Percentiles rank a stretch among this genome's conserved stretches.
Evolutionary conservation across 768 basidiomycete species (phyloP).

Genomic region (Mycena rosella): DNA sequence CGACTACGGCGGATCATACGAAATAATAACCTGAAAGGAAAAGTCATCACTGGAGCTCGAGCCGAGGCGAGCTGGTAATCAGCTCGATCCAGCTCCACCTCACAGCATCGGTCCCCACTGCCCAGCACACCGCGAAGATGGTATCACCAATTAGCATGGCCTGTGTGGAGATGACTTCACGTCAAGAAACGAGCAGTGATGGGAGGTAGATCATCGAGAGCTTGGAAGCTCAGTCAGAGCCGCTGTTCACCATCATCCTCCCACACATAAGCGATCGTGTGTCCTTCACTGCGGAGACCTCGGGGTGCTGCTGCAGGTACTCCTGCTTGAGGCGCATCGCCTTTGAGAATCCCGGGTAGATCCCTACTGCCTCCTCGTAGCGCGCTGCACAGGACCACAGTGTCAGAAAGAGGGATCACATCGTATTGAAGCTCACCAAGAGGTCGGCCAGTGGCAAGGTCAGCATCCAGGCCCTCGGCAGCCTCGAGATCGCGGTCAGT

Average conservation of each 20-base stretch:
- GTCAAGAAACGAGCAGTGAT: too few relatives aligned
- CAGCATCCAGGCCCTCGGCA: slow-evolving; percentile 19
- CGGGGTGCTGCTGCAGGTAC: slow-evolving; percentile 6
- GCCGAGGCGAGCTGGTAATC: too few relatives aligned
- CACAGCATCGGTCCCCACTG: too few relatives aligned
- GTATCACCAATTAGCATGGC: too few relatives aligned
- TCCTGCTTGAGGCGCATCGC: not conserved
- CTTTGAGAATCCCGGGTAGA: slow-evolving; percentile 20
- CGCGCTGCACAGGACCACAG: not conserved
- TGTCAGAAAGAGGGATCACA: not conserved
- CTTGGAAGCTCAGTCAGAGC: slow-evolving; percentile 2
- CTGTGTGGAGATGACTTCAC: too few relatives aligned
- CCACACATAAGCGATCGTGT: not conserved
- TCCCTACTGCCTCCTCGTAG: slow-evolving; percentile 13
- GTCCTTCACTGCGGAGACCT: slow-evolving; percentile 2
- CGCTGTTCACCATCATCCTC: slow-evolving; percentile 16
- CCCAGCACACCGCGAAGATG: too few relatives aligned
- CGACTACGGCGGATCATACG: too few relatives aligned
- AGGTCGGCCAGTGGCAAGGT: slow-evolving; percentile 9
- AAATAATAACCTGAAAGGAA: too few relatives aligned
- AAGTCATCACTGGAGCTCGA: too few relatives aligned
- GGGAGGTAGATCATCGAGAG: too few relatives aligned
- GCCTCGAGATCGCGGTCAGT: slow-evolving; percentile 3
- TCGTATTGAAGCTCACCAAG: slow-evolving; percentile 12
- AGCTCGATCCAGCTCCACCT: too few relatives aligned